Conservation (phyloP, 805 yeast genomes). For the Ogataea dorogensis region DNA sequence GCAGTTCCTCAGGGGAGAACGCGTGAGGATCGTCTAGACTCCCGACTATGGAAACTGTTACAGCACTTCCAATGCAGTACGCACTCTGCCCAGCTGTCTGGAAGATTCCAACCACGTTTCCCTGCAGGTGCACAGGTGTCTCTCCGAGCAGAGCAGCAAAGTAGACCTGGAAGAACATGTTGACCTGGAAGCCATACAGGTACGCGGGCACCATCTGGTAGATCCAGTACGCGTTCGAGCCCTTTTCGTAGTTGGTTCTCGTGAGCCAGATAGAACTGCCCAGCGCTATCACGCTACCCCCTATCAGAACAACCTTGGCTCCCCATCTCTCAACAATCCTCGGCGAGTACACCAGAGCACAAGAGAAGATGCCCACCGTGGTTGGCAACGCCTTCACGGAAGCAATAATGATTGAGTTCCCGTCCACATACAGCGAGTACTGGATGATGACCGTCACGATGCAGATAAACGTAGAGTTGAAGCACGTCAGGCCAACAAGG, state of each 20-base stretch:
- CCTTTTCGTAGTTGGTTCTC: slow-evolving; percentile 7
- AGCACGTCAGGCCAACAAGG: slow-evolving; percentile 9
- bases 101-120: slow-evolving; percentile 7
- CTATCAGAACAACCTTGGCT: slow-evolving; percentile 17
- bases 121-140: slow-evolving; percentile 9
- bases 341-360: slow-evolving; percentile 24
- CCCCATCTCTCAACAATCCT: slow-evolving; percentile 20
- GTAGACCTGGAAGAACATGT: slow-evolving; percentile 5
- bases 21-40: not conserved
- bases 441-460: slow-evolving; percentile 12
- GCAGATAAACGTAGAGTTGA: slow-evolving; percentile 11
- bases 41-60: slow-evolving; percentile 5
- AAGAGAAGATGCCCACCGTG: slow-evolving; percentile 31
- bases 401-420: slow-evolving; percentile 34
- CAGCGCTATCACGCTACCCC: slow-evolving; percentile 11
- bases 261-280: slow-evolving; percentile 25
- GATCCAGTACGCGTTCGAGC: slow-evolving; percentile 6
- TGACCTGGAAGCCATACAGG: slow-evolving; percentile 3
- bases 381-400: slow-evolving; percentile 38
- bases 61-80: slow-evolving; percentile 4
- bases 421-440: slow-evolving; percentile 30
- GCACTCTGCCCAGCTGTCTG: slow-evolving; percentile 10
- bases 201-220: slow-evolving; percentile 4
- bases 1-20: slow-evolving; percentile 1
- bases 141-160: slow-evolving; percentile 3